These are phyloP conservation scores for Fusarium temperatum DNA, from an alignment of 2,329 filamentous ascomycete genomes.

Conservation along the genomic window DNA sequence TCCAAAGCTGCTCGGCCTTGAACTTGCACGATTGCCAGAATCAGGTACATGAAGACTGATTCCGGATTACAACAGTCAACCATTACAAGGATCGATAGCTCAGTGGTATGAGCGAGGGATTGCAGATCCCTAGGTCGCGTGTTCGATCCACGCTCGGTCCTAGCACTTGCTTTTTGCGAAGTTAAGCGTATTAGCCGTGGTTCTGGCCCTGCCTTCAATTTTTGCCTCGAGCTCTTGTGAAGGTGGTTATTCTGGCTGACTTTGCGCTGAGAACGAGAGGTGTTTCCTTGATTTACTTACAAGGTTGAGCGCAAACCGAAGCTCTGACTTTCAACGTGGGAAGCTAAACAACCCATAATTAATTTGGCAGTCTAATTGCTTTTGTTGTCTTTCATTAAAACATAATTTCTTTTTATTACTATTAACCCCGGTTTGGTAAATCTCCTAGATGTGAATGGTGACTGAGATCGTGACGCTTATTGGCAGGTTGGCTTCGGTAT, in stretches of 20 bases:
- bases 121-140: slow-evolving; percentile 9
- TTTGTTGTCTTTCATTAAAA: background rate
- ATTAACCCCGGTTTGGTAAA: background rate
- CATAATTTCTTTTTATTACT: fast-evolving
- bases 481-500: too few species aligned
- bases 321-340: too few species aligned
- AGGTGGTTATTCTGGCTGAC: background rate
- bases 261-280: background rate
- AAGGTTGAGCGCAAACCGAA: too few species aligned
- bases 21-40: fast-evolving
- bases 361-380: too few species aligned
- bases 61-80: fast-evolving
- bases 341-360: background rate
- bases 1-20: background rate
- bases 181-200: too few species aligned
- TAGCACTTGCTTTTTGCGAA: fast-evolving
- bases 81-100: slow-evolving; percentile 4
- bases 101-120: slow-evolving; percentile 14
- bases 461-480: background rate
- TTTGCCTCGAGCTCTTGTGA: background rate
- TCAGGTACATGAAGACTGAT: fast-evolving
- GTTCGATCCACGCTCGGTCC: slow-evolving; percentile 3
- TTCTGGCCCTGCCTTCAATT: too few species aligned
- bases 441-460: background rate
- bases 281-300: too few species aligned